A percentile compares a stretch with the other conserved stretches of the same genome.
These are phyloP conservation scores for Naegleria fowleri DNA, from an alignment of 208 protist genomes.

Conservation along the genomic window DNA sequence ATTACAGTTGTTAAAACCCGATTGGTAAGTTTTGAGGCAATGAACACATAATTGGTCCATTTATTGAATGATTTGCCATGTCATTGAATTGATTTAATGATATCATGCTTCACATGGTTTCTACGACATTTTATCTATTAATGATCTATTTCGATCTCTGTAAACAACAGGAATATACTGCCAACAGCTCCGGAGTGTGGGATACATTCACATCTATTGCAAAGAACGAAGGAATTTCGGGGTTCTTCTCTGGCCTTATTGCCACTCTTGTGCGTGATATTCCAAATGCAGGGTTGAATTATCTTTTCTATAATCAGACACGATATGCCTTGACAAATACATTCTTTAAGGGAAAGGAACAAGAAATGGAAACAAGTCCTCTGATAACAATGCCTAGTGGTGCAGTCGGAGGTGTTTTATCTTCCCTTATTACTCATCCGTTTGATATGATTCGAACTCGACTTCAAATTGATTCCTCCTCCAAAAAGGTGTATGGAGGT, in stretches of 20 bases:
- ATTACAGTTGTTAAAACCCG: conserved; percentile 18
- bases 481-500: neutral
- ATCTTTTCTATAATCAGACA: neutral
- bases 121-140: no score
- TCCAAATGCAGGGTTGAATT: neutral
- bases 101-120: no score
- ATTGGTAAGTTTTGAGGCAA: neutral
- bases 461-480: neutral
- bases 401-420: neutral
- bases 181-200: neutral
- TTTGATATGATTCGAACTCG: conserved; percentile 18
- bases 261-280: neutral
- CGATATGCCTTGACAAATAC: neutral
- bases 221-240: neutral
- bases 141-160: no score
- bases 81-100: no score
- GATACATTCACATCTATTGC: neutral
- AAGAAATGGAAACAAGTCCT: neutral
- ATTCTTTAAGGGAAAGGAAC: neutral
- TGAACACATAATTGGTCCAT: neutral
- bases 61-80: no score
- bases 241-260: neutral
- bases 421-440: neutral
- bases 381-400: neutral
- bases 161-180: neutral